A percentile compares a stretch with the other conserved stretches of the same genome.
Evolutionary conservation across 2,329 filamentous ascomycete genomes (phyloP).

Genomic region (Huntiella moniliformis): DNA sequence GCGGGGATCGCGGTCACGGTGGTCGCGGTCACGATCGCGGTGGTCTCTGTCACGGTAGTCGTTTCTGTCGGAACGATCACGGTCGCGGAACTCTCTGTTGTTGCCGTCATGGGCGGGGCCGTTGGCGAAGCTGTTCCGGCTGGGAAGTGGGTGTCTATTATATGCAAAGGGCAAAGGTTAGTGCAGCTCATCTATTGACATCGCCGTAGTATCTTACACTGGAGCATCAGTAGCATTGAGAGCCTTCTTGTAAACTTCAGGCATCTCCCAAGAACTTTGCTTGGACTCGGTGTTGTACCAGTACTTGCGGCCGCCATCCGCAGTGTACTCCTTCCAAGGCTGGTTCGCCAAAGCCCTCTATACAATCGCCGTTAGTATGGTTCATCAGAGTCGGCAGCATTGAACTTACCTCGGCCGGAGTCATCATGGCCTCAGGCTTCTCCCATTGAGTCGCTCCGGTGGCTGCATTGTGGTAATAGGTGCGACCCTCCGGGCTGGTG

Average conservation of each 20-base stretch:
- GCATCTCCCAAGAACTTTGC: conserved; percentile 89
- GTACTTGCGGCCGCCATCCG: conserved; percentile 74
- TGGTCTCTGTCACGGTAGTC: conserved; percentile 15
- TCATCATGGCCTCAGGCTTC: conserved; percentile 82
- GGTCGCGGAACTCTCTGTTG: conserved; percentile 12
- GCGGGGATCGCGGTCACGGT: conserved; percentile 13
- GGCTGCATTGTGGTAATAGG: conserved; percentile 76
- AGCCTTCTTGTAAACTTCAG: conserved; percentile 60
- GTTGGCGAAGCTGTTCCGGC: conserved; percentile 22
- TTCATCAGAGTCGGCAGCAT: background rate
- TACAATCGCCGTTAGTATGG: conserved; percentile 2
- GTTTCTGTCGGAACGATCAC: conserved; percentile 17
- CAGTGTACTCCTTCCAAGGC: conserved; percentile 84
- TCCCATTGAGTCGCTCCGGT: conserved; percentile 88
- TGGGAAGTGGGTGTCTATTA: conserved; percentile 20
- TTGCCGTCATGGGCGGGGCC: conserved; percentile 17
- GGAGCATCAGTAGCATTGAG: conserved; percentile 31
- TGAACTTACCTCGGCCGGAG: conserved; percentile 49
- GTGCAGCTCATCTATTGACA: background rate
- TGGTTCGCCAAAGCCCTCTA: conserved; percentile 65
- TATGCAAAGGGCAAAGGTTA: background rate
- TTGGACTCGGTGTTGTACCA: conserved; percentile 90
- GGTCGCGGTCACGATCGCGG: background rate
- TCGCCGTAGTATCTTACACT: background rate
- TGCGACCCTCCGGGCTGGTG: conserved; percentile 59